Base-by-base conservation (phyloP, 1,284 basidiomycete genomes). In the Austroboletus novae-zelandiae region DNA sequence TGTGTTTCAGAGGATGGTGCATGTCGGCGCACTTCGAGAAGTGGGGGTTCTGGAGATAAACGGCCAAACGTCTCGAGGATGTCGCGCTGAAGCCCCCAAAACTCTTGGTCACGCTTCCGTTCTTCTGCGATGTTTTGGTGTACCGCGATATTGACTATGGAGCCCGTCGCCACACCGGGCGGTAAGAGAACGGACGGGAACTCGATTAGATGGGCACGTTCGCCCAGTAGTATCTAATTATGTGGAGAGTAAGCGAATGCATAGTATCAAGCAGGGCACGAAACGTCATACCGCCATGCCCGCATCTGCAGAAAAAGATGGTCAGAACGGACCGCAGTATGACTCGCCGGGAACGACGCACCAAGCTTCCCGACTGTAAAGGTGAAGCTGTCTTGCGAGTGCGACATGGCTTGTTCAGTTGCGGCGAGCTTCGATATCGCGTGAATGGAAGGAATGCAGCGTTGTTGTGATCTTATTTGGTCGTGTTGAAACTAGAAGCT, bases 121-220 rank as follows among this genome's bases (percentile, higher is more conserved):
- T 98, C 94, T 56, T 94, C 93, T 0, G 76, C 66, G 29, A 83
- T 69, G 67, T 98, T 96, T 55, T 93, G 84, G 57, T 91, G 80
- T 14, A 97, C 67, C 0, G 92, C 86, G 66, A 98, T 98, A 64
- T 94, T 96, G 59, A 98, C 91, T 59, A 98, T 97, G n/a, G 93
- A 96, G 9, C 94, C 94, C 0, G 94, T 84, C 4, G 89, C 85
- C 2, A 91, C 86, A 15, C 93, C 94, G 0, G 93, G 89, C 3
- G 94, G 94, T 11, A 98, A 75, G 2, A 98, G 79, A 25, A 98
- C 77, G 0, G 94, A 97, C 1, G 94, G 94, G 67, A 98, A 98
- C 70, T 98, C 94, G 63, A 98, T 95, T 32, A 96, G 78, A 65
- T 97, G 94, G 6, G 93, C 93, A 40, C 92, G 82, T 66, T 94